phyloP scores from a whole-genome alignment of 1,284 basidiomycete genomes.

The Retiboletus fuscus region DNA sequence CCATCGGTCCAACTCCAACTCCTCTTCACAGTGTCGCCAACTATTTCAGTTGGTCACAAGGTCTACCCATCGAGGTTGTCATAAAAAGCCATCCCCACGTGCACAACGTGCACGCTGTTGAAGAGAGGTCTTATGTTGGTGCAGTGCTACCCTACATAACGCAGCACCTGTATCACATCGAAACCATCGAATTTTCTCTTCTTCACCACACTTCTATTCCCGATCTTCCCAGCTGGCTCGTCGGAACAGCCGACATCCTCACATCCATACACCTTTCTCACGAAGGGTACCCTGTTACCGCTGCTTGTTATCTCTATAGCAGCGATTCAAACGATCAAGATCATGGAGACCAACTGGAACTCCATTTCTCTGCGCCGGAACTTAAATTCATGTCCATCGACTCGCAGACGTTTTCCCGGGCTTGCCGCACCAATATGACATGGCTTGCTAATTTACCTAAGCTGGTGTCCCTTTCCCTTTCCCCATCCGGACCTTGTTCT shows the following conservation, averaged over 20 bases:
- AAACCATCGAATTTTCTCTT: no score
- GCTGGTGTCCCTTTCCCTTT: neutral
- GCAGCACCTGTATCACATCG: no score
- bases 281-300: slow-evolving; percentile 1
- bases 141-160: no score
- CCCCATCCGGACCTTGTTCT: neutral
- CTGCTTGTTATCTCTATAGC: neutral
- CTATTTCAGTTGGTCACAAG: no score
- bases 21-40: no score
- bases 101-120: no score
- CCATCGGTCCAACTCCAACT: no score
- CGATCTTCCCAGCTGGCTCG: neutral
- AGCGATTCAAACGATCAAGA: neutral
- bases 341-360: neutral
- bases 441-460: neutral
- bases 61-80: no score
- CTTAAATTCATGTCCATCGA: neutral
- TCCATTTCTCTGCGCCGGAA: neutral
- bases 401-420: neutral
- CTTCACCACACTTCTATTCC: no score
- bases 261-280: neutral
- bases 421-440: neutral
- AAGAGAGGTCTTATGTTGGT: no score
- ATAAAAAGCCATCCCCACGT: no score
- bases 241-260: neutral